phyloP scores from a whole-genome alignment of 1,139 yeast species.

The Geotrichum carabidarum region DNA sequence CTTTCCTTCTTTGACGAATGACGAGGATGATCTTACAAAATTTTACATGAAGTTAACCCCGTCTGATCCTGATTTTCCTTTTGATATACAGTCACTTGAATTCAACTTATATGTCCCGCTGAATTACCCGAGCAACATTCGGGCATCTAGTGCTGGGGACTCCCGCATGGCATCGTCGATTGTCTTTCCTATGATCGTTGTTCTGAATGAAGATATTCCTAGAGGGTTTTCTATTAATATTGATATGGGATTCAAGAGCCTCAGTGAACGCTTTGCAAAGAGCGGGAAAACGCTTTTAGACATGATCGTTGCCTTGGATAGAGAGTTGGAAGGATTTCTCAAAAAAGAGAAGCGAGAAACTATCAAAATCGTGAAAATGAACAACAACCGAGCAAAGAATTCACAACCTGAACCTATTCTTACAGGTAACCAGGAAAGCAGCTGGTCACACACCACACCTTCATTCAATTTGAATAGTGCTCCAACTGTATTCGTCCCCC shows the following conservation, averaged over 20 bases:
- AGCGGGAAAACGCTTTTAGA: conserved; percentile 41
- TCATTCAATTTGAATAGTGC: conserved; percentile 1
- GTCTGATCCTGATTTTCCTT: conserved; percentile 72
- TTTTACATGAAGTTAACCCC: conserved; percentile 41
- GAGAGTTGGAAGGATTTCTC: conserved; percentile 53
- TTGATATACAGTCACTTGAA: conserved; percentile 50
- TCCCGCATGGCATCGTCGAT: not conserved
- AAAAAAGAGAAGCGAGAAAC: conserved; percentile 55
- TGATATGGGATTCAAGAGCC: conserved; percentile 56
- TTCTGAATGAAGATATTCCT: conserved; percentile 66
- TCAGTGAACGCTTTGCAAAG: conserved; percentile 33
- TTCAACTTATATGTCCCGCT: conserved; percentile 53
- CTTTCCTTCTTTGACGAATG: conserved; percentile 6
- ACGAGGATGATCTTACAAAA: conserved; percentile 13
- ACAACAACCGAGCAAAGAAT: conserved; percentile 15
- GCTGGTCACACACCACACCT: not conserved
- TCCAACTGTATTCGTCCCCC: conserved; percentile 13
- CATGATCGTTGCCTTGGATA: conserved; percentile 53
- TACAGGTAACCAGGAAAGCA: not conserved
- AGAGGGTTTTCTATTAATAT: conserved; percentile 62
- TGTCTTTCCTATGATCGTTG: conserved; percentile 32
- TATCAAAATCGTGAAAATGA: conserved; percentile 44
- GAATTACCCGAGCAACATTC: conserved; percentile 45
- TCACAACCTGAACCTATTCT: not conserved
- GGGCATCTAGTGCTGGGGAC: not conserved